Percentiles rank a stretch among this genome's conserved stretches.
Evolutionary conservation across 2,329 filamentous ascomycete species (phyloP).

Genomic region (Drechslerella coelobrocha): DNA sequence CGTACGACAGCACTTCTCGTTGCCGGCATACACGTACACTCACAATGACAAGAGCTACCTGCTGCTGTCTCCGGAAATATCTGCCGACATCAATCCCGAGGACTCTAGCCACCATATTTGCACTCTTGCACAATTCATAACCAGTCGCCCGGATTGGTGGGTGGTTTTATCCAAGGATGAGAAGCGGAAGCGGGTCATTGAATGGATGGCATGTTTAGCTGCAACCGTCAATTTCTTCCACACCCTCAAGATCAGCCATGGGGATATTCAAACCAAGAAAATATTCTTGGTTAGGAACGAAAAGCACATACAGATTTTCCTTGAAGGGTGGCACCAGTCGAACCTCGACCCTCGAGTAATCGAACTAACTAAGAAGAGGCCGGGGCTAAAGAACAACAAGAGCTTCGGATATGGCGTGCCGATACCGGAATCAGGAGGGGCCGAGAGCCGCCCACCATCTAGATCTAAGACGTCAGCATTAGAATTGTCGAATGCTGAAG

Average conservation of each 20-base stretch:
- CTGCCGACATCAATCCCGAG: conserved; percentile 23
- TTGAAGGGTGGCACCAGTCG: conserved; percentile 40
- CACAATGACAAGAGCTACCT: conserved; percentile 35
- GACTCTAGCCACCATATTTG: conserved; percentile 26
- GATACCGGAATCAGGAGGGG: conserved; percentile 1
- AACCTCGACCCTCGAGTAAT: conserved; percentile 27
- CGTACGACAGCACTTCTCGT: conserved; percentile 36
- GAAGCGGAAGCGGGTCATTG: conserved; percentile 27
- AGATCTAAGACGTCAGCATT: conserved; percentile 20
- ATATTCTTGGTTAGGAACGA: conserved; percentile 34
- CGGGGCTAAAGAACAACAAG: conserved; percentile 38
- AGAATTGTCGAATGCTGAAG: conserved; percentile 27
- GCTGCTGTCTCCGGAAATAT: conserved; percentile 26
- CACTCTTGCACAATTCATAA: conserved; percentile 36
- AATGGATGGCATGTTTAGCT: conserved; percentile 46
- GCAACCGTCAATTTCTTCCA: conserved; percentile 40
- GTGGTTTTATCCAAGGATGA: conserved; percentile 39
- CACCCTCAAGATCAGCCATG: conserved; percentile 39
- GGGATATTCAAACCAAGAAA: conserved; percentile 31
- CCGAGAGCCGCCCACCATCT: conserved; percentile 30
- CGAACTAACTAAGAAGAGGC: conserved; percentile 29
- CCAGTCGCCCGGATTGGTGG: conserved; percentile 41
- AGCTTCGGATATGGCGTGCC: conserved; percentile 44
- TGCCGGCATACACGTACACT: conserved; percentile 41
- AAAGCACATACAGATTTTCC: conserved; percentile 34